Base-by-base conservation (phyloP, 2,329 filamentous ascomycete species). In the Scolecobasidium constrictum region DNA sequence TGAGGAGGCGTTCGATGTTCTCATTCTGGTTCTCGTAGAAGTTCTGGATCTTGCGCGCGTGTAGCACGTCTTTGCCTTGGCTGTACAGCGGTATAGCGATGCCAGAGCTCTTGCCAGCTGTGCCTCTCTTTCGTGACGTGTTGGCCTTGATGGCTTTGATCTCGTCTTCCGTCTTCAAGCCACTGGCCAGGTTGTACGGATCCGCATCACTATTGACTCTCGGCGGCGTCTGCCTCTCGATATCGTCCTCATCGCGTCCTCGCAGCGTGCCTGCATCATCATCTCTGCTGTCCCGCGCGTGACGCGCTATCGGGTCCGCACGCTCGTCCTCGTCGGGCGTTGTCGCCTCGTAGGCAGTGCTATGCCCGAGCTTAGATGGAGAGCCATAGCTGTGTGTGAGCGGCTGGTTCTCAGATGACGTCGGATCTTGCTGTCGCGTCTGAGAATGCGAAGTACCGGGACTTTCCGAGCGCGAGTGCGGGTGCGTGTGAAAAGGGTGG, bases 11-110 rank as follows among this genome's bases (percentile, higher is more conserved):
- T 66, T 94, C 78, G 51, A 98, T 98, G 53, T 86, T 88, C 59
- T 88, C 85, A 59, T 98, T 98, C 59, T 98, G 90, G 21, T 73
- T 72, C 58, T 86, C 76, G 69, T 96, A 96, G 66, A 95, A 96
- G 40, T 77, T 75, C 54, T 83, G 74, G 13, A 96, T 60, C 54
- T 75, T 79, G 50, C 67, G 71, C 12, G 72, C 61, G 50, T 63
- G 55, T 49, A 60, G 47, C n/a, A 58, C 60, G 22, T 58, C 63
- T 45, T 63, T 64, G 7, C 40, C 40, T 13, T 35, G 6, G 9
- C 19, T 12, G 11, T 41, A 28, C 11, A 41, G n/a, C 12, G 38
- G 38, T 22, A 26, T 6, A 11, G 9, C 11, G 21, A 41, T 34
- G 9, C 9, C 38, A 16, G 12, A 38, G 5, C 6, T 5, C 18